Conservation (phyloP, 2,329 filamentous ascomycete species). For the Neopestalotiopsis sp. region DNA sequence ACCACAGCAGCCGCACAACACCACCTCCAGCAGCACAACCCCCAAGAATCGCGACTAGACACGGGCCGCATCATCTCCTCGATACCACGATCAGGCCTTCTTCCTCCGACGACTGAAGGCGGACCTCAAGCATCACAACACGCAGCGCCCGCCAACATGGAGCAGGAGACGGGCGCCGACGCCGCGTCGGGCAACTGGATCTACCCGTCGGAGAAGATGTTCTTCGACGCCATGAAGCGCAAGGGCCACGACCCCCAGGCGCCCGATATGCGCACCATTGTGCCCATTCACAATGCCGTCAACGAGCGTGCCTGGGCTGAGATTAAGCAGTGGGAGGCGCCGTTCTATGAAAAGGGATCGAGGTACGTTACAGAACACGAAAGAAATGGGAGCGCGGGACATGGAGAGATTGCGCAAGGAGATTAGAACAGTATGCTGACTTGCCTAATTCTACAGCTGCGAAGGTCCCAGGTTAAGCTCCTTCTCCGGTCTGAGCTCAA, state of each 20-base stretch:
- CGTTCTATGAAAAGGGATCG: constrained; percentile 64
- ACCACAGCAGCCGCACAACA: constrained; percentile 25
- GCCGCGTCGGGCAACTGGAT: constrained; percentile 85
- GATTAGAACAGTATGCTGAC: neutral
- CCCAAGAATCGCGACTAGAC: constrained; percentile 49
- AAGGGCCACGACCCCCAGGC: constrained; percentile 78
- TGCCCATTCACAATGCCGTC: constrained; percentile 97
- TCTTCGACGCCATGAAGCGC: constrained; percentile 94
- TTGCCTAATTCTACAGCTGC: constrained; percentile 48
- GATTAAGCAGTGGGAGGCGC: constrained; percentile 87
- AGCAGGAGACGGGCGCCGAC: constrained; percentile 77
- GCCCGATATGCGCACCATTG: constrained; percentile 86
- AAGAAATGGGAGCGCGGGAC: no score
- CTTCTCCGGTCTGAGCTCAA: constrained; percentile 75
- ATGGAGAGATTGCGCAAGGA: no score
- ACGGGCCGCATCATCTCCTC: constrained; percentile 76
- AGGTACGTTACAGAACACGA: no score
- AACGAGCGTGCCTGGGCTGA: constrained; percentile 96
- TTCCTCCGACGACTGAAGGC: constrained; percentile 35
- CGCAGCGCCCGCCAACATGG: constrained; percentile 65
- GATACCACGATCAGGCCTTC: constrained; percentile 69
- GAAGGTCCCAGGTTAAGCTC: constrained; percentile 82
- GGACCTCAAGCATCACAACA: constrained; percentile 42
- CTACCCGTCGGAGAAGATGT: constrained; percentile 95
- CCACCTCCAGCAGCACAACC: constrained; percentile 20